Base-by-base conservation (phyloP, 108 stramenopile species). In the Conticribra weissflogii region DNA sequence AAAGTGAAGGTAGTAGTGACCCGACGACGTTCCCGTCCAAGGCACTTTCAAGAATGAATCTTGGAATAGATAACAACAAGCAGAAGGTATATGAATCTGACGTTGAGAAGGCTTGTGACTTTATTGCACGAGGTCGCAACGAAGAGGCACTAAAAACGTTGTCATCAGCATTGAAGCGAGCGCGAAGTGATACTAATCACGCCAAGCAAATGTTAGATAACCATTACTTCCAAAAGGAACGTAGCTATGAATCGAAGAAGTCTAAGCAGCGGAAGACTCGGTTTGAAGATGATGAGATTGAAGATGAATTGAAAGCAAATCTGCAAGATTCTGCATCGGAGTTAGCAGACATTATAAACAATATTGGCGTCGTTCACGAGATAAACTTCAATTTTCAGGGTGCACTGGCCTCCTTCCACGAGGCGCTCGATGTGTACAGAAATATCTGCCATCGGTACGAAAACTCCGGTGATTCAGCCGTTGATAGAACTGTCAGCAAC, bases 341-440 rank as follows among this genome's bases (percentile, higher is more conserved):
- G 24, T 57, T 72, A 66, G 78, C 78, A 7, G 49, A 79, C 29
- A 41, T 79, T 9, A 54, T 72, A 27, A 79, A 72, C 59, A 79
- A 79, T 32, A 72, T 79, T 33, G 78, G 78, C 29, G 78, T 79
- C 8, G 78, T 79, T 7, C 56, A 72, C 18, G 78, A 79, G 36
- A 29, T 72, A 49, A 68, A 68, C 30, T 65, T 70, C 21, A 59
- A 79, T 46, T 58, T 56, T 52, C 59, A 67, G 17, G 36, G 51
- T 24, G 78, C 71, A 4, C 48, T 72, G 66, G 68, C 62, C 45
- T 63, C 78, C 15, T 79, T 72, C 33, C 63, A 59, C 7, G 78
- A 72, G 52, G 78, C 78, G 25, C 71, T 79, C 14, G 71, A 72
- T 54, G 54, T 72, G 32, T 79, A 79, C 56, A 57, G 78, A 41